These are phyloP conservation scores for Mucor velutinosus DNA, from an alignment of 371 early-diverging fungal genomes.

Conservation along the genomic window DNA sequence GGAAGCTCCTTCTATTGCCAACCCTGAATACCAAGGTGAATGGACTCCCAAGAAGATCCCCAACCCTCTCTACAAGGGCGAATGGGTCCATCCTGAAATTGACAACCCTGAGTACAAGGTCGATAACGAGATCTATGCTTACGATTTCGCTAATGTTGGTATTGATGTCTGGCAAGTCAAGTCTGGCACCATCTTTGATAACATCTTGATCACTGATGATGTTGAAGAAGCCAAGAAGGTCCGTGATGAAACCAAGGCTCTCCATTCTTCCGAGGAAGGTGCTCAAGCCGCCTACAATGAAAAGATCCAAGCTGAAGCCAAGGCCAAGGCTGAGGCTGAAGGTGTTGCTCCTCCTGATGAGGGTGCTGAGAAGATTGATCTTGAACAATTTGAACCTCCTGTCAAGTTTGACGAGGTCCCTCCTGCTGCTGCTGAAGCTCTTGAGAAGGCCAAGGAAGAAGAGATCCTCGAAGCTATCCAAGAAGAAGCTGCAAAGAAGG, in stretches of 20 bases:
- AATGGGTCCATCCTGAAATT: conserved; percentile 90
- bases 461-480: conserved; percentile 15
- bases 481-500: conserved; percentile 25
- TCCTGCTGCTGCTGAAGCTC: conserved; percentile 28
- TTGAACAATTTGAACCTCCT: conserved; percentile 30
- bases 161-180: conserved; percentile 98
- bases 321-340: conserved; percentile 31
- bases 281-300: conserved; percentile 29
- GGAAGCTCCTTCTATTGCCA: conserved; percentile 85
- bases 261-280: conserved; percentile 42
- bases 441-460: conserved; percentile 36
- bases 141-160: conserved; percentile 83
- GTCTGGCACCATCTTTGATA: conserved; percentile 90
- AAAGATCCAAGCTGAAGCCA: conserved; percentile 34
- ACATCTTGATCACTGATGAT: conserved; percentile 80
- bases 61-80: conserved; percentile 96
- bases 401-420: conserved; percentile 24
- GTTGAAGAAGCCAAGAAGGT: conserved; percentile 70
- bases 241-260: conserved; percentile 61
- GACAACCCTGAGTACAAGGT: conserved; percentile 92
- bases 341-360: conserved; percentile 29
- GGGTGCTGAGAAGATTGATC: conserved; percentile 27
- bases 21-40: conserved; percentile 88
- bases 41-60: conserved; percentile 82
- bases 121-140: conserved; percentile 79